Evolutionary conservation across 164 flowering plant species (phyloP), one percentile per base, ranked within the genome.

Genomic region (Chimonanthus salicifolius): DNA sequence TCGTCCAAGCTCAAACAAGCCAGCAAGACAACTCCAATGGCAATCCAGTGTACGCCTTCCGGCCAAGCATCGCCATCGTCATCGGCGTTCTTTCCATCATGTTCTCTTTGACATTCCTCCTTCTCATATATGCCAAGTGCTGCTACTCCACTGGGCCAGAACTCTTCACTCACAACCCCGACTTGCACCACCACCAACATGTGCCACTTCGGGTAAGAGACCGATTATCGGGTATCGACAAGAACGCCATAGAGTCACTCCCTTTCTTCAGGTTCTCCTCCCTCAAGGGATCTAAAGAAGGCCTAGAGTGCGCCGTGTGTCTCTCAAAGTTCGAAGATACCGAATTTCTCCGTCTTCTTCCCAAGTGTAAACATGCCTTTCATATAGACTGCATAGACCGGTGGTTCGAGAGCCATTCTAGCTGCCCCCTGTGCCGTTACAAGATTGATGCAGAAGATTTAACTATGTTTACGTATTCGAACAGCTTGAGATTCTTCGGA

Each of bases 331-430:
- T 92, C 49, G 94, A 91, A 78, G 95, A 90, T 6, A 65, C 76
- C 5, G 99, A 94, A 70, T 72, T 91, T 47, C 86, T 92, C 2
- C 58, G 99, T 64, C 71, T 94, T 43, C 77, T 94, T 16, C 99
- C 99, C 0, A 87, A 87, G 73, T 94, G 97, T 75, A 88, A 84
- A 47, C 99, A 94, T 70, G 97, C 97, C 10, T 94, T 94, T 69
- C 99, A 94, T 69, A 83, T 90, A 47, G 77, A 62, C 33, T 94
- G 99, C 74, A 83, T 94, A 16, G 99, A 94, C 74, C 83, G 79
- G 60, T 94, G 99, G 99, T 93, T 94, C 6, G 97, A 91, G 72
- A 87, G 81, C 47, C 99, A 94, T 77, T 87, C 97, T 0, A 92
- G 85, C 72, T 94, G 99, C 67, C 99, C 99, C 46, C 83, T 94